Evolutionary conservation across 2,329 filamentous ascomycete species (phyloP), one percentile per base, ranked within the genome.

Genomic region (Cercospora sesami): DNA sequence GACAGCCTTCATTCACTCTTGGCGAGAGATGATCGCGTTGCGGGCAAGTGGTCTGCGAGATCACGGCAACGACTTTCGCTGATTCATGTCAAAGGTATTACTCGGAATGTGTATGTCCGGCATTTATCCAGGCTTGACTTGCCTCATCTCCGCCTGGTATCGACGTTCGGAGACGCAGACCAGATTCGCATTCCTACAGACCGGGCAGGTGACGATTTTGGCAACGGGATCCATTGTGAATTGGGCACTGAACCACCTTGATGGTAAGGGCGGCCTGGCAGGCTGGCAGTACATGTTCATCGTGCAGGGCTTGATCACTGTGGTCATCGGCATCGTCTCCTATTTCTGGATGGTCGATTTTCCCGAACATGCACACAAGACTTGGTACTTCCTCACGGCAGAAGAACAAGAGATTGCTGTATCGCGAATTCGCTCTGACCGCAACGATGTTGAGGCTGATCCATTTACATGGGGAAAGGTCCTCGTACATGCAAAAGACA

Each of bases 341-440:
- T 90, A 88, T 73, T 89, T 87, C 83, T 91, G 89, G 89, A 90
- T 91, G 80, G 82, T 90, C 51, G 88, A 90, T 73, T 91, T 91
- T 69, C 89, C 89, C 0, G 89, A 91, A 72, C 82, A 87, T 28
- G 82, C 86, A 0, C 81, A 86, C 63, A 79, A 78, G 12, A 88
- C 85, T 61, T 85, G 87, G 71, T 81, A 76, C 72, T 91, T 91
- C 74, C 80, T 91, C 23, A 84, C 82, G 2, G 74, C 82, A 7
- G 79, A 83, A 18, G 88, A 91, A 75, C 83, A 85, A 42, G 77
- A 80, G n/a, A 74, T 90, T 3, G 87, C 86, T 1, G 81, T 87
- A 1, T 78, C 80, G 4, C 82, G 88, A 5, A 90, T 91, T 72
- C 80, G 89, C 57, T 79, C 80, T 5, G 89, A 91, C 75, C 83